phyloP scores from a whole-genome alignment of 2,329 filamentous ascomycete species.

The Venturia nashicola region DNA sequence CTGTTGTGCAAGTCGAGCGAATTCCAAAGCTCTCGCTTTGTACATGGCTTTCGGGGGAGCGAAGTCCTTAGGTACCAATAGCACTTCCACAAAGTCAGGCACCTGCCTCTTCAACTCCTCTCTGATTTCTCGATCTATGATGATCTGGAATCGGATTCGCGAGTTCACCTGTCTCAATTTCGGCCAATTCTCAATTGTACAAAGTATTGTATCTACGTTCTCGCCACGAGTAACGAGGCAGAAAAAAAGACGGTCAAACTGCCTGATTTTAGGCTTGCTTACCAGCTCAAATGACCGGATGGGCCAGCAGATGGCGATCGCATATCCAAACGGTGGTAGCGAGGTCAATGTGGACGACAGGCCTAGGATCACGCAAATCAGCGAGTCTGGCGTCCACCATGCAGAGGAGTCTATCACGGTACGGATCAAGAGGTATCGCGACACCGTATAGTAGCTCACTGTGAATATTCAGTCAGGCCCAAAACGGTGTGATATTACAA shows the following conservation, averaged over 20 bases:
- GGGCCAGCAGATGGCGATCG: constrained; percentile 1
- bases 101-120: background rate
- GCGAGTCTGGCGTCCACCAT: background rate
- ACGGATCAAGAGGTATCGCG: background rate
- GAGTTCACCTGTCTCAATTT: background rate
- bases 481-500: background rate
- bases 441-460: background rate
- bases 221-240: background rate
- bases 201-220: background rate
- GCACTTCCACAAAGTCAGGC: background rate
- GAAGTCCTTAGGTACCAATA: background rate
- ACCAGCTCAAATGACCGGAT: background rate
- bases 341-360: background rate
- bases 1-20: background rate
- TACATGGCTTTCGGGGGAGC: background rate
- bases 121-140: background rate
- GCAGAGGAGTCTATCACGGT: background rate
- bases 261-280: background rate
- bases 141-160: background rate
- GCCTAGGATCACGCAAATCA: background rate
- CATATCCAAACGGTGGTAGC: background rate
- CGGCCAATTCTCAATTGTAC: background rate
- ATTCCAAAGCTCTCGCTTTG: background rate
- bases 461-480: background rate
- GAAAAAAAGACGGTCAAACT: background rate